Conservation (phyloP, 2,329 filamentous ascomycete species). For the Neurospora sp. region DNA sequence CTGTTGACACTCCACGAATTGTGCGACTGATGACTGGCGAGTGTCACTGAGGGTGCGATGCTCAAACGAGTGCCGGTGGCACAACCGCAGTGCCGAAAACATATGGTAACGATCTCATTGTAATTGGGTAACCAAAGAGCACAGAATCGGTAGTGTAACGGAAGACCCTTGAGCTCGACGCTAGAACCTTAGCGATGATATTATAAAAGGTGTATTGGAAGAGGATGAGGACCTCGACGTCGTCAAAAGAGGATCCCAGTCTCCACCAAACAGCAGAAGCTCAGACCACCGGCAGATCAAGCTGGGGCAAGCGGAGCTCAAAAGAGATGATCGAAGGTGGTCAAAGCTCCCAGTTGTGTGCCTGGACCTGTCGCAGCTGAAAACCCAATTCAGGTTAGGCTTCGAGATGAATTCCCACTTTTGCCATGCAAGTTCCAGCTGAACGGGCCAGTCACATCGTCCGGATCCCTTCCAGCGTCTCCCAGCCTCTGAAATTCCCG, state of each 20-base stretch:
- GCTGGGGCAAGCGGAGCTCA: background rate
- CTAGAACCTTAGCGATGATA: background rate
- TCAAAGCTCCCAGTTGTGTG: background rate
- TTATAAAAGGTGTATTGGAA: background rate
- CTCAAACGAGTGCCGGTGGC: background rate
- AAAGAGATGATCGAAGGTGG: background rate
- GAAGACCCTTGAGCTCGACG: background rate
- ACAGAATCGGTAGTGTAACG: background rate
- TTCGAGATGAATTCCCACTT: background rate
- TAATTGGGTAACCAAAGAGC: background rate
- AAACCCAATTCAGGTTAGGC: background rate
- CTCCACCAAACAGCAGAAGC: background rate
- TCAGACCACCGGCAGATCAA: background rate
- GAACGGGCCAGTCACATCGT: background rate
- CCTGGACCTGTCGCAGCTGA: background rate
- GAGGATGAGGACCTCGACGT: background rate
- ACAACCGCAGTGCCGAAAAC: background rate
- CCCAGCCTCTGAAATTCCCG: background rate
- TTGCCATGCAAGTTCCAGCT: background rate
- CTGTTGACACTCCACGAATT: background rate
- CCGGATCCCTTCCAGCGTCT: background rate
- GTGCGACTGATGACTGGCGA: background rate
- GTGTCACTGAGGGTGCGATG: background rate
- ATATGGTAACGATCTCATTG: background rate
- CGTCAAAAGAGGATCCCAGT: background rate